phyloP scores from a whole-genome alignment of 352 stramenopile genomes.

The Globisporangium megalacanthum region DNA sequence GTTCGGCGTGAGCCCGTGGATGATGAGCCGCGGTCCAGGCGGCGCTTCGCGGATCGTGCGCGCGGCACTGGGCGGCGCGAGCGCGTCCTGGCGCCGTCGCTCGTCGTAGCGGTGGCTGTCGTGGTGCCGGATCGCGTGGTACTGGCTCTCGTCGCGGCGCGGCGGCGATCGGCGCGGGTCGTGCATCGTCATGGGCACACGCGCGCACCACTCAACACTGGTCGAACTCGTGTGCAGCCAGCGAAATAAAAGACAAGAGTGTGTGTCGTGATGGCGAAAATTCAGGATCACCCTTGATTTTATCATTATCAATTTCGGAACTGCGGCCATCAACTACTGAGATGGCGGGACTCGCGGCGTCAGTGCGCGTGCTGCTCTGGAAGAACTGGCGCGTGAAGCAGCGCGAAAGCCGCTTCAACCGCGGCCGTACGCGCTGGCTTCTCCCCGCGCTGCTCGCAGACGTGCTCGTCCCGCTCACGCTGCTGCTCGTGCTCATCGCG shows the following conservation, averaged over 20 bases:
- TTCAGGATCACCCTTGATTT: neutral
- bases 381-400: conserved; percentile 84
- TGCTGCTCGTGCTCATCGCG: conserved; percentile 56
- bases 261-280: too few relatives aligned
- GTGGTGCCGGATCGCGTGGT: neutral
- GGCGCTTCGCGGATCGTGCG: conserved; percentile 14
- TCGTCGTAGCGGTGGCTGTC: neutral
- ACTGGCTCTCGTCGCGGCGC: neutral
- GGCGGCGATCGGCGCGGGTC: neutral
- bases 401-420: conserved; percentile 68
- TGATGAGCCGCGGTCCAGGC: conserved; percentile 57
- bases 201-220: too few relatives aligned
- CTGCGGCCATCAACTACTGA: neutral
- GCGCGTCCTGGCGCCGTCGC: neutral
- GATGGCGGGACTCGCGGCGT: conserved; percentile 17
- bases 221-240: neutral
- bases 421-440: conserved; percentile 38
- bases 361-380: conserved; percentile 57
- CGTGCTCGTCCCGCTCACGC: conserved; percentile 53
- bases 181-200: neutral
- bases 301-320: neutral
- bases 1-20: conserved; percentile 43
- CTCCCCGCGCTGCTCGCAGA: conserved; percentile 65
- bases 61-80: conserved; percentile 1
- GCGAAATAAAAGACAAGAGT: too few relatives aligned